Evolutionary conservation across 2,329 filamentous ascomycete species (phyloP), one percentile per base, ranked within the genome.

Genomic region (Bipolaris bicolor): DNA sequence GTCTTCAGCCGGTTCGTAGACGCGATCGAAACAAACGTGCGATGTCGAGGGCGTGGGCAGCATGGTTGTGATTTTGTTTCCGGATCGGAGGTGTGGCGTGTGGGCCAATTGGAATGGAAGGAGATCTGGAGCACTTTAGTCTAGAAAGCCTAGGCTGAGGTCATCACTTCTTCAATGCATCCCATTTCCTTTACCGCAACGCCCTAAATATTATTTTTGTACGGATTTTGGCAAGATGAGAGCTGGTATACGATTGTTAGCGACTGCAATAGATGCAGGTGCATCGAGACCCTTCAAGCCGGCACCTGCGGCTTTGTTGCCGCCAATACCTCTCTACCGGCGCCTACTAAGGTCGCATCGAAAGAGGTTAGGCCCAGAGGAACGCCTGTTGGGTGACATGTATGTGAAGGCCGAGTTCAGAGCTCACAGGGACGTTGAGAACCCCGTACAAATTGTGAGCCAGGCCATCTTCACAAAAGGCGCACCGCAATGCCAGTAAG

Each of bases 1-100:
- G 80, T 99, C 95, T 78, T 99, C 95, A 10, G 94, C 90, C 34
- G 95, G 95, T 73, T 97, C 93, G 79, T 99, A 99, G 66, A 98
- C 88, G 53, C 89, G 87, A 75, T 91, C 86, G 78, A 93, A 96
- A 52, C 89, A 86, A 58, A 98, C 91, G 79, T 99, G 95, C 20
- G 90, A 90, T 2, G 95, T 99, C 56, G 91, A 91, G 13, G 95
- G 95, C 1, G 95, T 99, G 9, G 94, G 93, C 26, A 99, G 86
- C 93, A 97, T 97, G 29, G 46, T 65, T 49, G 52, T 20, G 47
- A 54, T 50, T 61, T 60, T 57, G 47, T 58, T 48, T 47, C 54
- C 41, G 58, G 60, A 47, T 52, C 18, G 52, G 57, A 58, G 55
- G 26, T 61, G 57, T 61, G 24, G 18, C 48, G 53, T 57, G 58